Conservation (phyloP, 2,329 filamentous ascomycete species). For the Rhexocercosporidium sp. region DNA sequence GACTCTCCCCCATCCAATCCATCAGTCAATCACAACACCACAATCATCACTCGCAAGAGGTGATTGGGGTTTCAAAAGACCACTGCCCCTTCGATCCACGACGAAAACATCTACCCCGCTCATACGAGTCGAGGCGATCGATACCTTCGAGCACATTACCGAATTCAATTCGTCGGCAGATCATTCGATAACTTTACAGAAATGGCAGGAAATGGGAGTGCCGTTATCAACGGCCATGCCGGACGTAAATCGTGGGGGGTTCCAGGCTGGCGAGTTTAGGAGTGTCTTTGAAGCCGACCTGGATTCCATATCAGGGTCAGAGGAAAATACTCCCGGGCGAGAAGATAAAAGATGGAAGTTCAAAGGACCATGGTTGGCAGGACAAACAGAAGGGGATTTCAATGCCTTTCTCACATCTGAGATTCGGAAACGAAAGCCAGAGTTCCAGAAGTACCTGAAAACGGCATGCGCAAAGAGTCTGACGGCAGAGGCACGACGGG, state of each 20-base stretch:
- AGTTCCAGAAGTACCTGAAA: slow-evolving; percentile 61
- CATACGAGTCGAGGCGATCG: slow-evolving; percentile 77
- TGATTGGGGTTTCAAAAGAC: slow-evolving; percentile 92
- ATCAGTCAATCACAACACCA: slow-evolving; percentile 82
- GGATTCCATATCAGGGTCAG: slow-evolving; percentile 54
- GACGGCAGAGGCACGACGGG: slow-evolving; percentile 46
- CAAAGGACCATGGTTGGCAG: slow-evolving; percentile 68
- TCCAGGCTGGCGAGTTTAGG: slow-evolving; percentile 1
- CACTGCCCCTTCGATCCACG: slow-evolving; percentile 78
- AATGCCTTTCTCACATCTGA: slow-evolving; percentile 57
- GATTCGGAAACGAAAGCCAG: slow-evolving; percentile 57
- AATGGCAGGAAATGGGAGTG: slow-evolving; percentile 83
- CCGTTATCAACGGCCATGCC: slow-evolving; percentile 64
- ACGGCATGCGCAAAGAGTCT: slow-evolving; percentile 53
- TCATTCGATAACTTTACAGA: slow-evolving; percentile 78
- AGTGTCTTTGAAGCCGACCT: slow-evolving; percentile 65
- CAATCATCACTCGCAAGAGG: slow-evolving; percentile 73
- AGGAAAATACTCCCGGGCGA: slow-evolving; percentile 39
- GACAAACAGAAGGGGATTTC: slow-evolving; percentile 66
- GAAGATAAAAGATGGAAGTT: slow-evolving; percentile 68
- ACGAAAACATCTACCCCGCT: slow-evolving; percentile 74
- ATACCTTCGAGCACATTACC: slow-evolving; percentile 86
- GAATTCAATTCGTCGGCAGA: slow-evolving; percentile 86
- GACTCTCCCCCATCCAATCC: slow-evolving; percentile 79
- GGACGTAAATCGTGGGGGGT: slow-evolving; percentile 11